Conservation (phyloP, 2,329 filamentous ascomycete genomes). For the Zarea fungicola region DNA sequence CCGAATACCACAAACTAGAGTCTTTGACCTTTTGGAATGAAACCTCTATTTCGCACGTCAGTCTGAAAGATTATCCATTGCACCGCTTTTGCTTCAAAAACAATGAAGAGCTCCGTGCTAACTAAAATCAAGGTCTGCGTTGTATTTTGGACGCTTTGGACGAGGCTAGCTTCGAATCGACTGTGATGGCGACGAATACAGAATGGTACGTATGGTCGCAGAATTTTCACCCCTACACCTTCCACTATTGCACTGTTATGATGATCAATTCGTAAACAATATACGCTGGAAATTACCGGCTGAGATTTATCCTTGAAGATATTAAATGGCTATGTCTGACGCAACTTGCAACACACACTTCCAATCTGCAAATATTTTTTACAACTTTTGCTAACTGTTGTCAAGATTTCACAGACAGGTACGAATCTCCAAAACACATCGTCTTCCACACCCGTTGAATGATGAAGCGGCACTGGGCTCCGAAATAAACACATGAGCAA, state of each 20-base stretch:
- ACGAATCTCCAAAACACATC: slow-evolving; percentile 10
- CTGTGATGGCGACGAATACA: background rate
- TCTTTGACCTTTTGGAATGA: slow-evolving; percentile 89
- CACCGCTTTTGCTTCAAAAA: background rate
- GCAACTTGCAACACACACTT: slow-evolving; percentile 18
- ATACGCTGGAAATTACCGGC: slow-evolving; percentile 95
- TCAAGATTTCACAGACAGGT: slow-evolving; percentile 19
- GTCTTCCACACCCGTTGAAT: slow-evolving; percentile 34
- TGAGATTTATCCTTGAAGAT: slow-evolving; percentile 72
- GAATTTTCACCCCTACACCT: background rate
- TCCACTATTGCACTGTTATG: slow-evolving; percentile 21
- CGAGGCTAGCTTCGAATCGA: background rate
- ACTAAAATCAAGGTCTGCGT: background rate
- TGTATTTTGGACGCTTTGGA: background rate
- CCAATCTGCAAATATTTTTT: slow-evolving; percentile 2
- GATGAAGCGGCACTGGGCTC: slow-evolving; percentile 99
- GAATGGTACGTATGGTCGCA: slow-evolving; percentile 26
- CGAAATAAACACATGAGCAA: slow-evolving; percentile 66
- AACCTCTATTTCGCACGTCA: slow-evolving; percentile 85
- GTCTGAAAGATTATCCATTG: slow-evolving; percentile 58
- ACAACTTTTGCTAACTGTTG: slow-evolving; percentile 28
- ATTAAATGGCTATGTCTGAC: slow-evolving; percentile 86
- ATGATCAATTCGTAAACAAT: slow-evolving; percentile 65
- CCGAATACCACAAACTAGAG: slow-evolving; percentile 91
- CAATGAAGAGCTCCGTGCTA: background rate